A percentile compares a stretch with the other conserved stretches of the same genome.
phyloP scores from a whole-genome alignment of 2,329 filamentous ascomycete species.

The Phialemonium atrogriseum region DNA sequence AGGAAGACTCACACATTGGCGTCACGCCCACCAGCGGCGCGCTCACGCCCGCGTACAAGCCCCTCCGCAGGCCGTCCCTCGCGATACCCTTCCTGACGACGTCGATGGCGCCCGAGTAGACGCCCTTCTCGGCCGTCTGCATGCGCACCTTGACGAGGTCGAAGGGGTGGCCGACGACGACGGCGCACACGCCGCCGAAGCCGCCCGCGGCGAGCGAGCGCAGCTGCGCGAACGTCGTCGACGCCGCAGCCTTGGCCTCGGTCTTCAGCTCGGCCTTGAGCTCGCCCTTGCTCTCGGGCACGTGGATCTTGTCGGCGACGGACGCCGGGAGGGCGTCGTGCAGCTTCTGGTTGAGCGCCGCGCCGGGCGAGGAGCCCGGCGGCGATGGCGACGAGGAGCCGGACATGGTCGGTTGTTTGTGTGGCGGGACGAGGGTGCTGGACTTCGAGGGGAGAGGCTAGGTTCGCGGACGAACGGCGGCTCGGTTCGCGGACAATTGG shows the following conservation, averaged over 20 bases:
- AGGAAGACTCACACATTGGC: slow-evolving; percentile 78
- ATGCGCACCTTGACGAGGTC: slow-evolving; percentile 96
- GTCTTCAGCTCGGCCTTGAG: slow-evolving; percentile 33
- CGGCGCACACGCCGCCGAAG: slow-evolving; percentile 88
- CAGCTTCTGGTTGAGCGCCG: slow-evolving; percentile 19
- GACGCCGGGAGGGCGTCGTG: slow-evolving; percentile 22
- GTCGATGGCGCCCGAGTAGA: slow-evolving; percentile 85
- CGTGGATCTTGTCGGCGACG: slow-evolving; percentile 29
- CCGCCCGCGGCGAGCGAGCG: slow-evolving; percentile 84
- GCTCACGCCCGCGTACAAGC: slow-evolving; percentile 93
- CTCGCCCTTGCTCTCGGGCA: slow-evolving; percentile 35
- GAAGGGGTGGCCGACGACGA: slow-evolving; percentile 92
- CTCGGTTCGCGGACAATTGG: no score
- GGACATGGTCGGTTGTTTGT: slow-evolving; percentile 9
- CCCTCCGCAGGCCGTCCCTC: slow-evolving; percentile 69
- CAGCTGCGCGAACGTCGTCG: slow-evolving; percentile 41
- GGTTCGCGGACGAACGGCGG: no score
- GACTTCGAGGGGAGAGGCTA: slow-evolving; percentile 2
- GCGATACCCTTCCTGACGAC: slow-evolving; percentile 85
- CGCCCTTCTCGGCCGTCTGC: slow-evolving; percentile 90
- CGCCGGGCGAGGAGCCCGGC: slow-evolving; percentile 21
- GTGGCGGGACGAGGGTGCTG: neutral
- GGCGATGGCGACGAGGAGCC: slow-evolving; percentile 17
- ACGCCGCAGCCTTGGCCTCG: slow-evolving; percentile 29
- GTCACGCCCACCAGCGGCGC: slow-evolving; percentile 93